Evolutionary conservation across 2,329 filamentous ascomycete species (phyloP).

Genomic region (Microthyrium microscopicum): DNA sequence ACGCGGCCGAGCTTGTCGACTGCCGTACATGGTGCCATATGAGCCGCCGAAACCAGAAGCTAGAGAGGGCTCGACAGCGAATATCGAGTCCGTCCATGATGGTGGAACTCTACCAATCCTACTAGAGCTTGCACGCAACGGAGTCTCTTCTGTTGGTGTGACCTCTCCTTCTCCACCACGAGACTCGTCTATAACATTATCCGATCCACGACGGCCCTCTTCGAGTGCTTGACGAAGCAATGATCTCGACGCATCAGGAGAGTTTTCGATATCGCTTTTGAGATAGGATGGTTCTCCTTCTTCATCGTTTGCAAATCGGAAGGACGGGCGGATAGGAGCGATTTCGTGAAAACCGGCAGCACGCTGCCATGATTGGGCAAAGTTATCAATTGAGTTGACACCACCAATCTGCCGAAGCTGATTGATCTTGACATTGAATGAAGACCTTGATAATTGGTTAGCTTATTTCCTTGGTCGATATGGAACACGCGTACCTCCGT

Average conservation of each 20-base stretch:
- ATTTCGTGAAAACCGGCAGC: slow-evolving; percentile 81
- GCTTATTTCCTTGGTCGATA: neutral
- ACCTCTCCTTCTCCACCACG: slow-evolving; percentile 13
- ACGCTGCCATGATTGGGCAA: slow-evolving; percentile 81
- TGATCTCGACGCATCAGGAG: slow-evolving; percentile 23
- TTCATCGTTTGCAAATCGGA: slow-evolving; percentile 37
- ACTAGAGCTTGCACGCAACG: no score
- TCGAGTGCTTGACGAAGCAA: slow-evolving; percentile 24
- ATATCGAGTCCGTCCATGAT: slow-evolving; percentile 26
- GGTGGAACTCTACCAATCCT: no score
- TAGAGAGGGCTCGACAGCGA: slow-evolving; percentile 36
- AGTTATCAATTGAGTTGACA: slow-evolving; percentile 86
- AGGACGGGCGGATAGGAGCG: slow-evolving; percentile 60
- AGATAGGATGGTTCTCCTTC: slow-evolving; percentile 21
- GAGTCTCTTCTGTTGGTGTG: slow-evolving; percentile 15
- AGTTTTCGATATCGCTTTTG: slow-evolving; percentile 14
- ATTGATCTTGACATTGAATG: slow-evolving; percentile 21
- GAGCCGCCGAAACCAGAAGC: slow-evolving; percentile 55
- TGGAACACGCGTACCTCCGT: slow-evolving; percentile 11
- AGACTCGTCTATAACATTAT: slow-evolving; percentile 6
- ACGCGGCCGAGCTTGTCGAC: slow-evolving; percentile 38
- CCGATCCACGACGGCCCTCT: slow-evolving; percentile 12
- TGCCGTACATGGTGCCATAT: slow-evolving; percentile 48
- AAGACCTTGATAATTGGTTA: slow-evolving; percentile 12
- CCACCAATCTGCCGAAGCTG: slow-evolving; percentile 40